Base-by-base conservation (phyloP, 495 filamentous ascomycete species). In the Talaromyces stipitatus region DNA sequence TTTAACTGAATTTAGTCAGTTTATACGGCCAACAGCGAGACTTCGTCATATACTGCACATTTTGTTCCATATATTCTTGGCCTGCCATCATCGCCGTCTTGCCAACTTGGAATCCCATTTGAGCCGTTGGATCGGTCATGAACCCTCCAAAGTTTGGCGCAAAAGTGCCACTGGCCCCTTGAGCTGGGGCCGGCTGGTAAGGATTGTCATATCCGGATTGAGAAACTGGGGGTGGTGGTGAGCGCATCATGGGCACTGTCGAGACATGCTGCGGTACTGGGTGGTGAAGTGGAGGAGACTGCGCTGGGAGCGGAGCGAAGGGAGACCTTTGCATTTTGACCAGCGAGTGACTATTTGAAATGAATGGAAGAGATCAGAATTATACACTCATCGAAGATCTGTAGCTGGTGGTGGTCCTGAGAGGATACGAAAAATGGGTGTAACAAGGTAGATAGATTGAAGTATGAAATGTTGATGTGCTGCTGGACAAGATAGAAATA, bases 261-360 rank as follows among this genome's bases (percentile, higher is more conserved):
- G 95, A 96, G 56, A 97, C 92, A 81, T 97, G 95, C 67, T 97
- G 95, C 46, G 95, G 95, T 46, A 97, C 92, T 26, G 94, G 94
- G 71, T 99, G 94, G 74, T 99, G 94, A 59, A 99, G 86, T 41
- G 94, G 95, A 65, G 94, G 94, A 61, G 94, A 96, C 63, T 90
- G 88, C 56, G 89, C 87, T 41, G 85, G 86, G 23, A 84, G 81
- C 54, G 84, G 82, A 62, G 83, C 85, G 74, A 91, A 95, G 48
- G 81, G 78, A 60, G 81, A 76, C 67, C 91, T 87, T 72, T 97
- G 92, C 91, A 96, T 96, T 54, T 41, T 71, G 61, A 54, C 53
- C 55, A 45, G 36, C 9, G 36, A 41, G 51, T n/a, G 46, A 26
- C 58, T 38, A 27, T 30, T 20, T 23, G 45, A 50, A 32, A 55